Conservation (phyloP, 139 green algal genomes). For the Trebouxia sp. region DNA sequence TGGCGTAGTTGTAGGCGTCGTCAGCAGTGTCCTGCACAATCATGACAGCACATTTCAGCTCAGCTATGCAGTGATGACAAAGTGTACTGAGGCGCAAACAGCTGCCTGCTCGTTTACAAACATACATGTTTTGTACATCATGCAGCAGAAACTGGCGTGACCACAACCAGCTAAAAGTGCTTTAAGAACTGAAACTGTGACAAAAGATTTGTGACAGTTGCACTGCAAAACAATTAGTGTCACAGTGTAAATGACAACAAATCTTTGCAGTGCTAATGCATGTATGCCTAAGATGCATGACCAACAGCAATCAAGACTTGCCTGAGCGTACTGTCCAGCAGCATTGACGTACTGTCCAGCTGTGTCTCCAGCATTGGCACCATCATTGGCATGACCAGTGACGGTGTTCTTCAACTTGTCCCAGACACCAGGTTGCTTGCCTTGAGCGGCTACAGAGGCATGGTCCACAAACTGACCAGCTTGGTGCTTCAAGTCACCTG, state of each 20-base stretch:
- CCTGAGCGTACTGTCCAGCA: constrained; percentile 14
- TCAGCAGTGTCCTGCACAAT: constrained; percentile 1
- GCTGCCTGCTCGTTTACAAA: too few relatives aligned
- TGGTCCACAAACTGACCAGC: constrained; percentile 23
- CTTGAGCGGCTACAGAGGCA: neutral
- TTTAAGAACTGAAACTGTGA: too few relatives aligned
- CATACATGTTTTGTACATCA: too few relatives aligned
- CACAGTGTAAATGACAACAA: too few relatives aligned
- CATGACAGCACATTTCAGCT: neutral
- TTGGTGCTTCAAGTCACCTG: constrained; percentile 20
- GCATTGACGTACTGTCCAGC: constrained; percentile 4
- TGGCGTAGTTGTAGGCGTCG: neutral
- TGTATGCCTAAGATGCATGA: neutral
- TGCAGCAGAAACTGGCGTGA: too few relatives aligned
- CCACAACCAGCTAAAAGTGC: too few relatives aligned
- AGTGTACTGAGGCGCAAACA: too few relatives aligned
- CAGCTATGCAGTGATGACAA: too few relatives aligned
- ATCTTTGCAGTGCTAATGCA: too few relatives aligned
- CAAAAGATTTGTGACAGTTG: too few relatives aligned
- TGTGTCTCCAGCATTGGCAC: constrained; percentile 15
- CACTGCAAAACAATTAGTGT: too few relatives aligned
- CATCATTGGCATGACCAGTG: constrained; percentile 15
- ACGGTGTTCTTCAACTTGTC: constrained; percentile 22
- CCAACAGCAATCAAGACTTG: too few relatives aligned
- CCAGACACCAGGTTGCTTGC: constrained; percentile 23